Conservation (phyloP, 352 stramenopile genomes). For the Pythium folliculosum region DNA sequence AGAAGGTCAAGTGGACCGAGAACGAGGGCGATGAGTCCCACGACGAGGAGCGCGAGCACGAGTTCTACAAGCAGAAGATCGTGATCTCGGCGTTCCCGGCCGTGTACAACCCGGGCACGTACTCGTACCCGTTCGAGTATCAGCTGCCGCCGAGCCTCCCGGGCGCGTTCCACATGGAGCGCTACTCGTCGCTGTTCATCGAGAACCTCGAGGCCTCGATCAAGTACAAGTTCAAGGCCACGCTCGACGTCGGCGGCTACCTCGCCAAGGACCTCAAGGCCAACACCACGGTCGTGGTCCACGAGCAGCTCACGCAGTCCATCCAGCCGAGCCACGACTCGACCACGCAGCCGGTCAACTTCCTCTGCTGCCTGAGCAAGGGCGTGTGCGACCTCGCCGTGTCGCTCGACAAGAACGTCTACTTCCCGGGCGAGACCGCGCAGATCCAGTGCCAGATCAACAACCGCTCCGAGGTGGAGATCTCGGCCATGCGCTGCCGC, state of each 20-base stretch:
- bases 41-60: slow-evolving; percentile 41
- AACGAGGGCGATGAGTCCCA: slow-evolving; percentile 35
- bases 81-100: slow-evolving; percentile 49
- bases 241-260: slow-evolving; percentile 59
- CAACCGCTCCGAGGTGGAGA: slow-evolving; percentile 57
- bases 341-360: slow-evolving; percentile 52
- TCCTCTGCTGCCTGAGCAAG: slow-evolving; percentile 67
- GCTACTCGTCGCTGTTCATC: slow-evolving; percentile 47
- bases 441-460: slow-evolving; percentile 64
- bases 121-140: slow-evolving; percentile 74
- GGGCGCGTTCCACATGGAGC: slow-evolving; percentile 50
- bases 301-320: slow-evolving; percentile 48
- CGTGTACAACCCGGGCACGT: slow-evolving; percentile 43
- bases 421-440: slow-evolving; percentile 56
- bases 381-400: slow-evolving; percentile 55
- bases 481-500: slow-evolving; percentile 56
- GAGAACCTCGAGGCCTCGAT: slow-evolving; percentile 56
- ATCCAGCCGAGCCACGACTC: slow-evolving; percentile 58
- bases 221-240: slow-evolving; percentile 82
- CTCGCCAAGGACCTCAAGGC: slow-evolving; percentile 68
- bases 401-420: slow-evolving; percentile 76
- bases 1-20: slow-evolving; percentile 62
- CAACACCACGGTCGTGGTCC: slow-evolving; percentile 55
- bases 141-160: slow-evolving; percentile 51
- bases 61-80: slow-evolving; percentile 77